Evolutionary conservation across 768 basidiomycete species (phyloP).

Genomic region (Tulasnella sp.): DNA sequence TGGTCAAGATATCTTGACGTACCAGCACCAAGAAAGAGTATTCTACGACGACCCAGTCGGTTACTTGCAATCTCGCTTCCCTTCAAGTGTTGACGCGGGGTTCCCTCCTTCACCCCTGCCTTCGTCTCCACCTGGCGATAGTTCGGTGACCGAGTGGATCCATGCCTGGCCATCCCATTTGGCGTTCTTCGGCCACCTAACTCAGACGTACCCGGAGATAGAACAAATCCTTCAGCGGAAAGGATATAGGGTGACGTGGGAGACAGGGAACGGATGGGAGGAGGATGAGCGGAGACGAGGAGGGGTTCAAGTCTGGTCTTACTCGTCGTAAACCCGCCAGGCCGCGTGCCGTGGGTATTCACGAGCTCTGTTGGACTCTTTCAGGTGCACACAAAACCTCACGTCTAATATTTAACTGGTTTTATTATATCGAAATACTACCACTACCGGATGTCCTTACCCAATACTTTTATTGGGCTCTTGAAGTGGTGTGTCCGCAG

Average conservation of each 20-base stretch:
- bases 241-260: constrained; percentile 62
- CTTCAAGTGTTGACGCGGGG: constrained; percentile 45
- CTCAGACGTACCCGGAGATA: constrained; percentile 40
- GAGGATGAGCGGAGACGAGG: constrained; percentile 66
- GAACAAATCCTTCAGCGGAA: constrained; percentile 39
- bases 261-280: constrained; percentile 58
- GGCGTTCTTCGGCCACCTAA: constrained; percentile 73
- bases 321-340: not conserved
- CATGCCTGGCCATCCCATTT: constrained; percentile 80
- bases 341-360: not conserved
- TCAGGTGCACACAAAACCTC: not conserved
- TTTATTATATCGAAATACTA: not conserved
- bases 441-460: not conserved
- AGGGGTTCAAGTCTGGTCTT: constrained; percentile 58
- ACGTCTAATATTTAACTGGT: not conserved
- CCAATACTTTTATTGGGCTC: not conserved
- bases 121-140: constrained; percentile 21
- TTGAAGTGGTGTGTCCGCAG: not conserved
- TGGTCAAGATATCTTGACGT: constrained; percentile 45
- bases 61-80: constrained; percentile 65
- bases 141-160: constrained; percentile 36
- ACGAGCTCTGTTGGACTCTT: not conserved
- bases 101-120: constrained; percentile 58
- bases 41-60: constrained; percentile 66
- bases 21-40: constrained; percentile 71